These are phyloP conservation scores for Phaeotremella skinneri DNA, from an alignment of 768 basidiomycete species.

Conservation along the genomic window DNA sequence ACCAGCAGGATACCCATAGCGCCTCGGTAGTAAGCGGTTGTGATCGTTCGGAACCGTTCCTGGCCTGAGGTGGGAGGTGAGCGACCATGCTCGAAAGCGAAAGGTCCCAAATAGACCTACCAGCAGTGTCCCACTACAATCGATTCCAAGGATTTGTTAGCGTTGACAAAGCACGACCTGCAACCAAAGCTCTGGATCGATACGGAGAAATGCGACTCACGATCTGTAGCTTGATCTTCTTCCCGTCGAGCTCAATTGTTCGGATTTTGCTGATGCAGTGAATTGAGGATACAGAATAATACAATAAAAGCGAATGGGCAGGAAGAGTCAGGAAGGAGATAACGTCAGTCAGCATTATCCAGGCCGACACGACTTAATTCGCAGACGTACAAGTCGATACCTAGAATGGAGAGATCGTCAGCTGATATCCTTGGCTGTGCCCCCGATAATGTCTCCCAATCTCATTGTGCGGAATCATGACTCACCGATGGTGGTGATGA, in stretches of 20 bases:
- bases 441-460: background rate
- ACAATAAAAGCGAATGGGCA: background rate
- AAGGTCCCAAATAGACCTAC: constrained; percentile 63
- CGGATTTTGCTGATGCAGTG: constrained; percentile 61
- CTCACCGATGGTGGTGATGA: constrained; percentile 94
- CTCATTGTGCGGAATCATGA: constrained; percentile 1
- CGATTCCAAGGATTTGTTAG: too few relatives aligned
- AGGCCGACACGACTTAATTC: background rate
- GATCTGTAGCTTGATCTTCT: constrained; percentile 98
- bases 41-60: constrained; percentile 97
- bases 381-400: constrained; percentile 67
- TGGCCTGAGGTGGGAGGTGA: constrained; percentile 79
- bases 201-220: constrained; percentile 56
- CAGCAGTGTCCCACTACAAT: constrained; percentile 93
- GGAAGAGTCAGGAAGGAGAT: background rate
- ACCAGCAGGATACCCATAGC: constrained; percentile 97
- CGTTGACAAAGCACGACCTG: too few relatives aligned
- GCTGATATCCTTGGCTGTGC: background rate
- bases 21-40: constrained; percentile 96
- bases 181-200: too few relatives aligned
- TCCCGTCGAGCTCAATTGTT: constrained; percentile 96
- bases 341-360: background rate
- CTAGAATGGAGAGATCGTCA: constrained; percentile 9
- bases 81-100: constrained; percentile 63
- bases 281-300: background rate